A percentile compares a stretch with the other conserved stretches of the same genome.
Evolutionary conservation across 2,329 filamentous ascomycete genomes (phyloP).

Genomic region (Ascochyta lentis): DNA sequence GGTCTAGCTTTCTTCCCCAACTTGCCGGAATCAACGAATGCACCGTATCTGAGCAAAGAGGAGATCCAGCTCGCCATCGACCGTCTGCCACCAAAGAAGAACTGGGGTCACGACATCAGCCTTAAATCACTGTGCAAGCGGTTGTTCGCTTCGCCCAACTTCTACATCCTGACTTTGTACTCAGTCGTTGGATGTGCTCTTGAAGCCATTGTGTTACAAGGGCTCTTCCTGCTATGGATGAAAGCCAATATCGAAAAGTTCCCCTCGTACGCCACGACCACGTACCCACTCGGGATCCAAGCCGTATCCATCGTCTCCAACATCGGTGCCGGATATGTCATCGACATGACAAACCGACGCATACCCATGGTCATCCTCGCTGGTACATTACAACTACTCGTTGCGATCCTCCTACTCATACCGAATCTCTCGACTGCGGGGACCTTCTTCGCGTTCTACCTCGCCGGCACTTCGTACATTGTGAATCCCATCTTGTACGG

Average conservation of each 20-base stretch:
- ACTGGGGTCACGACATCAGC: constrained; percentile 35
- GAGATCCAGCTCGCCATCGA: constrained; percentile 36
- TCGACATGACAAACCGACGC: constrained; percentile 47
- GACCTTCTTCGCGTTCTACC: constrained; percentile 49
- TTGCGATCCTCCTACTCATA: constrained; percentile 44
- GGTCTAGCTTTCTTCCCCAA: constrained; percentile 39
- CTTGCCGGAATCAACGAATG: constrained; percentile 34
- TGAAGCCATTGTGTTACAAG: constrained; percentile 43
- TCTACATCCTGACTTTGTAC: constrained; percentile 51
- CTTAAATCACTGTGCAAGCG: constrained; percentile 32
- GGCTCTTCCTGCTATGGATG: constrained; percentile 37
- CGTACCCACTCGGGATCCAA: constrained; percentile 64
- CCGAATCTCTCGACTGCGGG: constrained; percentile 41
- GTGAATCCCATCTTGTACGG: constrained; percentile 51
- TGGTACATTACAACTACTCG: constrained; percentile 43
- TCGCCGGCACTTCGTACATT: constrained; percentile 50
- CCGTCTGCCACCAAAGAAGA: constrained; percentile 33
- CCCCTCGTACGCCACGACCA: constrained; percentile 59
- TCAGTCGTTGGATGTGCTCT: constrained; percentile 47
- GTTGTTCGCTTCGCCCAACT: constrained; percentile 32
- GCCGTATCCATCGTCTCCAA: constrained; percentile 63
- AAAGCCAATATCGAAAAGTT: constrained; percentile 28
- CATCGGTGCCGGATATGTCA: constrained; percentile 47
- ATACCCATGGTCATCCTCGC: constrained; percentile 48
- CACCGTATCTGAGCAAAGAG: constrained; percentile 32